Base-by-base conservation (phyloP, 1,284 basidiomycete species). In the Malassezia slooffiae region DNA sequence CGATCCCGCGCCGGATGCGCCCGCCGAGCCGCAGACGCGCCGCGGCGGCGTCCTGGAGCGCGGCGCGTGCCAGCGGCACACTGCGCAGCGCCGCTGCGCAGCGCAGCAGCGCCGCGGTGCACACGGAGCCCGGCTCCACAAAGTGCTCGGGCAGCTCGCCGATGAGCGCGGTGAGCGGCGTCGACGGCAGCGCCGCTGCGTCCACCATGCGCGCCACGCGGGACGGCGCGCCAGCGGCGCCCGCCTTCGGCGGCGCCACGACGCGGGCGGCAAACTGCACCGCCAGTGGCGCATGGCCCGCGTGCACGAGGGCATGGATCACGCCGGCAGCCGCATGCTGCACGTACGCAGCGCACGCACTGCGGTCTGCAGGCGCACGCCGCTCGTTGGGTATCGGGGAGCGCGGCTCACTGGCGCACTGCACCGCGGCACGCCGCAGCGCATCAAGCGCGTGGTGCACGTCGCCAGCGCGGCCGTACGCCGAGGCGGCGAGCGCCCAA, bases 281-380 rank as follows among this genome's bases (percentile, higher is more conserved):
- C 9, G 17, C 45, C 9, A 3, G 16, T 0, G 5, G 10, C 17
- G 45, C 31, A 2, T 17, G 7, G 15, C 26, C 35, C 5, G 34
- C 30, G 11, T 34, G 33, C 3, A 21, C 15, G 19, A 13, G 26
- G 7, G 38, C 45, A 4, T 30, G 38, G 9, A 41, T 23, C 15
- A 38, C 45, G 22, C 45, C 45, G 9, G 23, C 30, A 8, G 24
- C 33, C 5, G 45, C 45, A 15, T 47, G 34, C 27, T 41, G 34
- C 38, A 36, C 13, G 13, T 38, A 34, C 4, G 31, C 38, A n/a
- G 24, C 28, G 11, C 8, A 27, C 8, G 16, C 41, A 15, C 35
- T 32, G 29, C 41, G 41, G 7, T 13, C 17, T 2, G 16, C 2
- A 5, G 13, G 8, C 11, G 34, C n/a, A n/a, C 34, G 41, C n/a